phyloP scores from a whole-genome alignment of 352 stramenopile species.

The Phytophthora sojae region DNA sequence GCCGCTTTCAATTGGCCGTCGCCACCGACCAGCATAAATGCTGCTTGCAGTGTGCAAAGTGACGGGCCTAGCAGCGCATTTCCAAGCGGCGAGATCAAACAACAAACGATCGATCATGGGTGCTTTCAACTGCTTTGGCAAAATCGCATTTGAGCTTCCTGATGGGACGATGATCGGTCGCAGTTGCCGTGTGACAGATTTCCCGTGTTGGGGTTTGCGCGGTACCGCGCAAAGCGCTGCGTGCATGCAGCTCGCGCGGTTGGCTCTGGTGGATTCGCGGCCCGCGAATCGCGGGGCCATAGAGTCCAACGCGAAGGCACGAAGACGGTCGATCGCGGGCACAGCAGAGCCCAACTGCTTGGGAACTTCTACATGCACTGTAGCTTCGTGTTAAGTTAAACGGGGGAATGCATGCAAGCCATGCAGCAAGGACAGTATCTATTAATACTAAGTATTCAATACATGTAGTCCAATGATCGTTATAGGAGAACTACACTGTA shows the following conservation, averaged over 20 bases:
- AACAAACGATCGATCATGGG: neutral
- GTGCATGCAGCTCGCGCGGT: neutral
- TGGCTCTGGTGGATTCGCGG: neutral
- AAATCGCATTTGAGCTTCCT: neutral
- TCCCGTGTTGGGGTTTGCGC: neutral
- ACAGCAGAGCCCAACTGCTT: neutral
- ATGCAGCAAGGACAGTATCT: neutral
- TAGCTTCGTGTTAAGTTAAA: no score
- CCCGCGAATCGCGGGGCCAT: neutral
- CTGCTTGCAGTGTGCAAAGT: neutral
- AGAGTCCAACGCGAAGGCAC: neutral
- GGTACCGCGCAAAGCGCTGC: neutral
- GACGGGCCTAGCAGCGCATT: constrained; percentile 1
- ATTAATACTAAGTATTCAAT: no score
- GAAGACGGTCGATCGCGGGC: neutral
- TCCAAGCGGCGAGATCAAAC: constrained; percentile 9
- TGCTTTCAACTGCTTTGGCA: neutral
- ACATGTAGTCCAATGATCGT: no score
- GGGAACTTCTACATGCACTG: no score
- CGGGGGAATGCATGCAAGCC: neutral
- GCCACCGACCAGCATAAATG: constrained; percentile 5
- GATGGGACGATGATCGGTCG: neutral
- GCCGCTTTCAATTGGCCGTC: constrained; percentile 21
- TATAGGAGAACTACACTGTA: no score
- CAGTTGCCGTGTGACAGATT: neutral